Conservation (phyloP, 2,329 filamentous ascomycete species). For the Cytospora schulzeri region DNA sequence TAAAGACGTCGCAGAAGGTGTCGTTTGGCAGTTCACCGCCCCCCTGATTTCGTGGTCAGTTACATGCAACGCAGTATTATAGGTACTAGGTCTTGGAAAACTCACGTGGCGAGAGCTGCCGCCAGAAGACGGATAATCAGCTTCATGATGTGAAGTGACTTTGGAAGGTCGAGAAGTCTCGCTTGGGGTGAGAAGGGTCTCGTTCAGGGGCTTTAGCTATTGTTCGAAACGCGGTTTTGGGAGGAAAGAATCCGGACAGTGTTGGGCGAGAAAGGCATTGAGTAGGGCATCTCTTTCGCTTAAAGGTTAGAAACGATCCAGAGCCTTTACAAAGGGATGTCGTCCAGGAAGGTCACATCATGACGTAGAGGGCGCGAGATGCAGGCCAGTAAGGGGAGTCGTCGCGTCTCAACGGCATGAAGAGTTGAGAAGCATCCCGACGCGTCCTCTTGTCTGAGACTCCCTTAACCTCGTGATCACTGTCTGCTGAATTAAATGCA, state of each 20-base stretch:
- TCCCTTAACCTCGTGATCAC: neutral
- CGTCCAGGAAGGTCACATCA: conserved; percentile 7
- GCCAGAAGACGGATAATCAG: neutral
- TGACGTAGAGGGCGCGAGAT: conserved; percentile 17
- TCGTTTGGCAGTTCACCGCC: conserved; percentile 3
- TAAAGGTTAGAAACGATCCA: neutral
- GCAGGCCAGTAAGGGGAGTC: conserved; percentile 5
- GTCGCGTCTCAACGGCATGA: neutral
- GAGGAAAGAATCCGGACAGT: neutral
- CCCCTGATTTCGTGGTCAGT: conserved; percentile 9
- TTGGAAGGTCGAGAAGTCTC: neutral
- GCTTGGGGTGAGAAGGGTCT: neutral
- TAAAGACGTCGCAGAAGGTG: neutral
- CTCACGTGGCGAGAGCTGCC: neutral
- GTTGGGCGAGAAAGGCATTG: neutral
- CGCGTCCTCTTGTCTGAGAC: conserved; percentile 6
- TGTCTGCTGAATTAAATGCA: too few species aligned
- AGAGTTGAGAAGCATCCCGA: conserved; percentile 6
- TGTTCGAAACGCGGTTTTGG: neutral
- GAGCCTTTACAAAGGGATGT: neutral
- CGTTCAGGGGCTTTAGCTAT: neutral
- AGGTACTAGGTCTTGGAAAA: neutral
- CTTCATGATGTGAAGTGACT: neutral
- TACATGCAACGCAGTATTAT: neutral
- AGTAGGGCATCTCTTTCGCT: neutral